Percentiles rank a stretch among this genome's conserved stretches.
phyloP scores from a whole-genome alignment of 2,329 filamentous ascomycete species.

The Colletotrichum brevisporum region DNA sequence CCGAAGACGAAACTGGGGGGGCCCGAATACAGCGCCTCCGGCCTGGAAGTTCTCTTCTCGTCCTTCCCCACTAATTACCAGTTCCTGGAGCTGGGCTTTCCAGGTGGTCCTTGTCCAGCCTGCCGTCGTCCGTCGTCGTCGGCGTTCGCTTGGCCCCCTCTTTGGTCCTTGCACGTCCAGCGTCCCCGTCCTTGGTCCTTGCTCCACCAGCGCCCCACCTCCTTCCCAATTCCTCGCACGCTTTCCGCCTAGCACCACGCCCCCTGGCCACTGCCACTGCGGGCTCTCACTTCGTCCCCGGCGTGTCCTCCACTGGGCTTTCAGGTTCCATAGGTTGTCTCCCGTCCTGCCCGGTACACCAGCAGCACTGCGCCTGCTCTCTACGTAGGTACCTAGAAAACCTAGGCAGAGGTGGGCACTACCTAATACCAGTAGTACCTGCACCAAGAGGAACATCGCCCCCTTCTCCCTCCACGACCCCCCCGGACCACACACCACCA shows the following conservation, averaged over 20 bases:
- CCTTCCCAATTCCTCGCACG: constrained; percentile 19
- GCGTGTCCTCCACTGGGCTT: not conserved
- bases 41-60: too few species aligned
- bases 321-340: constrained; percentile 1
- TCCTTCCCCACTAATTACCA: constrained; percentile 16
- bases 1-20: too few species aligned
- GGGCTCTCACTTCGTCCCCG: constrained; percentile 9
- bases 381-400: too few species aligned
- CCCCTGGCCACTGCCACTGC: constrained; percentile 21
- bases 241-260: constrained; percentile 28
- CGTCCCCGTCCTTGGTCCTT: constrained; percentile 14
- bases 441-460: not conserved
- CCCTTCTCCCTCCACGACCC: constrained; percentile 12
- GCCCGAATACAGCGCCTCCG: too few species aligned
- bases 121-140: constrained; percentile 15
- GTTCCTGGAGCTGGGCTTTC: constrained; percentile 5
- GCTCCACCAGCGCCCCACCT: constrained; percentile 30
- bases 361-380: constrained; percentile 1
- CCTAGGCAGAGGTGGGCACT: too few species aligned
- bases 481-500: not conserved
- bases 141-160: constrained; percentile 17
- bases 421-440: too few species aligned
- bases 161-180: constrained; percentile 16
- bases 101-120: constrained; percentile 22
- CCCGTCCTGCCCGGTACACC: not conserved